Evolutionary conservation across 2,329 filamentous ascomycete species (phyloP), one percentile per base, ranked within the genome.

Genomic region (Diaporthe sp.): DNA sequence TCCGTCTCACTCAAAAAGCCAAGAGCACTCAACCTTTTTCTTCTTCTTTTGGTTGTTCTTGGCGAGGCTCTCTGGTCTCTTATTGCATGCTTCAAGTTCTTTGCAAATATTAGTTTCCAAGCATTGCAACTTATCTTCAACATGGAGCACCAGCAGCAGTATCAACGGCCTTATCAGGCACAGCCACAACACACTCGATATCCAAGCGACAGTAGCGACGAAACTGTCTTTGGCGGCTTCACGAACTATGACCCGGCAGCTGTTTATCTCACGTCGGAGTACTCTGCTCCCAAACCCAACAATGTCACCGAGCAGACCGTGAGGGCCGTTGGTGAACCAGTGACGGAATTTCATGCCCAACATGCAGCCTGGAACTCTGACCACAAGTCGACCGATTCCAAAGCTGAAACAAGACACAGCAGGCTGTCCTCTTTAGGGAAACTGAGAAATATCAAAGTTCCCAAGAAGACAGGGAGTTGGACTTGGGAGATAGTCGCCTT

Each of bases 401-500:
- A 55, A 25, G 8, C 25, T 2, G 58, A 42, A 19, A 55, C 34
- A 28, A 65, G 8, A 19, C 13, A 55, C 46, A 62, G 46, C 58
- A 65, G 19, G 49, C 22, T 65, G 34, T 65, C 58, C 22, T 65
- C 70, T 10, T 44, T 39, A 1, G 22, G 25, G 8, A 65, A 46
- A 22, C 19, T 67, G 13, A 73, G 46, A 12, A 65, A 19, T 9
- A n/a, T 72, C 39, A 62, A 71, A 4, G 70, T 79, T n/a, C 76
- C 77, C 37, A 17, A n/a, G 13, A 75, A 74, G 17, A 75, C 76
- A 15, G 78, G 77, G 7, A 78, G 79, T 17, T 83, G 81, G 82
- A 78, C 77, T 1, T 79, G 79, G 19, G 81, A 83, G 69, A 77
- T 81, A 25, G 74, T 80, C 22, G 78, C 80, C 57, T 76, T 83